phyloP scores from a whole-genome alignment of 805 yeast species.

The Myxozyma neotropica region DNA sequence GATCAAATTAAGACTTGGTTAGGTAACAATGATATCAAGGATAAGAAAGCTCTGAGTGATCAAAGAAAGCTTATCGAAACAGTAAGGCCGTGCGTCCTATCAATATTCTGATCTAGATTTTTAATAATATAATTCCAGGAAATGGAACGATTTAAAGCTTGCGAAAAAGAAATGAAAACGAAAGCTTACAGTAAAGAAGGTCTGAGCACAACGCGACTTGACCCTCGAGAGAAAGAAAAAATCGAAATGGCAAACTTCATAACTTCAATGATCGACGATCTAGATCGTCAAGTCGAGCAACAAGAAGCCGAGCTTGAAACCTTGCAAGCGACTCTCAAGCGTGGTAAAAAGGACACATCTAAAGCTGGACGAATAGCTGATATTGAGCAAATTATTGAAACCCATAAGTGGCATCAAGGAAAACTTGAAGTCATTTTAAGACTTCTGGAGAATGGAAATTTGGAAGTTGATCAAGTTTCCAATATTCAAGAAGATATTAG shows the following conservation, averaged over 20 bases:
- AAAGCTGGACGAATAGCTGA: slow-evolving; percentile 64
- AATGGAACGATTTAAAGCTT: slow-evolving; percentile 94
- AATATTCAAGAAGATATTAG: slow-evolving; percentile 84
- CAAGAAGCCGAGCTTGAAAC: slow-evolving; percentile 71
- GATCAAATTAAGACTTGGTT: slow-evolving; percentile 97
- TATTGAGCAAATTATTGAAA: slow-evolving; percentile 61
- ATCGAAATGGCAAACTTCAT: slow-evolving; percentile 71
- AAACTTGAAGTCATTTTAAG: slow-evolving; percentile 78
- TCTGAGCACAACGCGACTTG: slow-evolving; percentile 68
- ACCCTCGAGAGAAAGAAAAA: slow-evolving; percentile 80
- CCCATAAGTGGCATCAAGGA: slow-evolving; percentile 77
- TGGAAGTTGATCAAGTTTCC: slow-evolving; percentile 75
- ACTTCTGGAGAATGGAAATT: slow-evolving; percentile 73
- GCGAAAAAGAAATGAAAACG: slow-evolving; percentile 89
- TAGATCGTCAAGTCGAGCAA: slow-evolving; percentile 77
- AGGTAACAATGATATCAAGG: slow-evolving; percentile 86
- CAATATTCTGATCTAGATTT: background rate
- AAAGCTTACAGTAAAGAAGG: slow-evolving; percentile 96
- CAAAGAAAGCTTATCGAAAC: slow-evolving; percentile 64
- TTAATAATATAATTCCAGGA: slow-evolving; percentile 48
- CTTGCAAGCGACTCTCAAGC: slow-evolving; percentile 54
- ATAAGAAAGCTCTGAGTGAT: slow-evolving; percentile 78
- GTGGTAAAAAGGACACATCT: slow-evolving; percentile 60
- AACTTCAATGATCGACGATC: slow-evolving; percentile 71
- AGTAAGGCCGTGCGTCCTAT: slow-evolving; percentile 31